Evolutionary conservation across 805 yeast genomes (phyloP), one percentile per base, ranked within the genome.

Genomic region (Starmerella asiatica): DNA sequence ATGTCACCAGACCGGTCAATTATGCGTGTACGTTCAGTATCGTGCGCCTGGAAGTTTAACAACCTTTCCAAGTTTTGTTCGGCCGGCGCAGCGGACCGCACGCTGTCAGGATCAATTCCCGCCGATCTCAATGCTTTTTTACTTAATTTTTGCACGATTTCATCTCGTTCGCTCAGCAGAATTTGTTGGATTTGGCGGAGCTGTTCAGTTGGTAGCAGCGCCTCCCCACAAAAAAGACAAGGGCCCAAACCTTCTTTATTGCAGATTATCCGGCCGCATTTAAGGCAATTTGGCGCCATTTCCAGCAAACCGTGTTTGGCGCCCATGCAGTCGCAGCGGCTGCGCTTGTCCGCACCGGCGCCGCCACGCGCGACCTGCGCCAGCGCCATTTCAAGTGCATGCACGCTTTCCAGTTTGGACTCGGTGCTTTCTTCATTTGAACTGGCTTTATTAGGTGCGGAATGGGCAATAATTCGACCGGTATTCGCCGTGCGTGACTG

Each of bases 201-300:
- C 47, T 86, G 94, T n/a, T 68, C 69, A 9, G 60, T 55, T 5
- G 75, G 67, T 16, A 91, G 64, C 31, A 91, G 59, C 26, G 75
- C 79, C 20, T 67, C 56, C 0, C 84, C 82, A 62, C 98, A 91
- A 46, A 61, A 79, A 2, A 91, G 70, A 54, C 99, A 91, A 3
- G 91, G 91, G 44, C 86, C 91, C 19, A 83, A 62, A 0, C 97
- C 97, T 55, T 91, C 97, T 50, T 76, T 77, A 3, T 70, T 68
- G 62, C 99, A 91, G 2, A 91, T 82, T 31, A 91, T 82, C 57
- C 85, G 82, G 9, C 99, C 99, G 57, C 99, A 91, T 44, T 79
- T 76, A 30, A 91, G 60, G 53, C 99, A 91, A 56, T 91, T 91
- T 1, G 98, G 97, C 2, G 93, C 91, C 47, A 79, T 70, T 41